Percentiles rank a stretch among this genome's conserved stretches.
Evolutionary conservation across 805 yeast species (phyloP).

Genomic region (Candida nanaspora): DNA sequence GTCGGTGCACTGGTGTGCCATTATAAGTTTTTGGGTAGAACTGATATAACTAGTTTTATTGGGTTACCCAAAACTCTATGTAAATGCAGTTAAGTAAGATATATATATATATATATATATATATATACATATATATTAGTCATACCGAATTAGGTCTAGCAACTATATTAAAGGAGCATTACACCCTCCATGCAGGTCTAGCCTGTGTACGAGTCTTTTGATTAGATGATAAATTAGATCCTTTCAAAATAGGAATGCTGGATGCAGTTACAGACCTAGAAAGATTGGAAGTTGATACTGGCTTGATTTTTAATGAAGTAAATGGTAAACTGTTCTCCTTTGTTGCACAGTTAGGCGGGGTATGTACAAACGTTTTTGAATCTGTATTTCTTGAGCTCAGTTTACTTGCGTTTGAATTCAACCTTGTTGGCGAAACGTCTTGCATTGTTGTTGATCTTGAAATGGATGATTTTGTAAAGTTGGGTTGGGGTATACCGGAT

Average conservation of each 20-base stretch:
- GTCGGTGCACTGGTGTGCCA: too few species aligned
- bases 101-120: too few species aligned
- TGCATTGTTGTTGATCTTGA: conserved; percentile 14
- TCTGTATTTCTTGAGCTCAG: too few species aligned
- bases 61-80: too few species aligned
- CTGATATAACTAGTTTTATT: too few species aligned
- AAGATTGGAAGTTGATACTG: background rate
- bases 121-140: too few species aligned
- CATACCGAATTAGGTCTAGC: too few species aligned
- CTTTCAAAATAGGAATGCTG: conserved; percentile 9
- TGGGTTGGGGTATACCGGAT: background rate
- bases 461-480: background rate
- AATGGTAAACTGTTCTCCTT: background rate
- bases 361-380: too few species aligned
- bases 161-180: too few species aligned
- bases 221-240: background rate
- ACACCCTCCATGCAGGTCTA: conserved; percentile 1
- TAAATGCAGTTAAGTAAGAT: too few species aligned
- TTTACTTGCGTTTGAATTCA: background rate
- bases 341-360: too few species aligned
- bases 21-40: too few species aligned
- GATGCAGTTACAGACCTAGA: conserved; percentile 7
- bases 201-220: background rate
- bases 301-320: background rate
- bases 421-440: conserved; percentile 11